Evolutionary conservation across 2,329 filamentous ascomycete genomes (phyloP), one percentile per base, ranked within the genome.

Genomic region (Venturia aucupariae): DNA sequence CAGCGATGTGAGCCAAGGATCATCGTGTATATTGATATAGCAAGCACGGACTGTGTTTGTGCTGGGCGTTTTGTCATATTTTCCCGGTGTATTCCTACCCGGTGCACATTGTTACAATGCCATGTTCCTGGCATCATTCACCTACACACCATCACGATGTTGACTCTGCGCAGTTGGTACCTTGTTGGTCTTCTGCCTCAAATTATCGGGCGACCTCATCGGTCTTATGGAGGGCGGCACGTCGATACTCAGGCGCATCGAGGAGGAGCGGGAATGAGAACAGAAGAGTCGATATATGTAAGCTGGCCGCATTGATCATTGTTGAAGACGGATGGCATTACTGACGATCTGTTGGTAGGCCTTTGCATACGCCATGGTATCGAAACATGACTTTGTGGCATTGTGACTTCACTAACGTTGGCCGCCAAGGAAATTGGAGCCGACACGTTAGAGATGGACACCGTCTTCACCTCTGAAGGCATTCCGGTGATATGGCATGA

Each of bases 401-500:
- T 8, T 38, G 17, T 22, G 35, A 32, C 11, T n/a, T 32, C 32
- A 61, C 24, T 11, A n/a, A 19, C n/a, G 3, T 13, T 19, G 11
- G 4, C 38, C 11, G 22, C 22, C 17, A 64, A 64, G 39, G 69
- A 70, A 48, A 64, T 70, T 41, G 69, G 69, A 5, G 67, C 61
- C 4, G 62, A 70, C 61, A 67, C 64, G 5, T 51, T 71, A 39
- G 69, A 71, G 61, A 71, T 71, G 69, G 69, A 71, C 41, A 68
- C 65, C 17, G 62, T 71, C 11, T 70, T 71, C 42, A 71, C 69
- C n/a, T 67, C 67, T 44, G 69, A 71, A 42, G 67, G 69, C 8
- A 57, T 70, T 62, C 68, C 69, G 10, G 69, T 71, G 3, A 66
- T 71, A 13, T 70, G 69, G 69, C 69, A 71, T 41, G 69, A 71